Evolutionary conservation across 805 yeast genomes (phyloP), one percentile per base, ranked within the genome.

Genomic region (Diddensiella transvaalensis): DNA sequence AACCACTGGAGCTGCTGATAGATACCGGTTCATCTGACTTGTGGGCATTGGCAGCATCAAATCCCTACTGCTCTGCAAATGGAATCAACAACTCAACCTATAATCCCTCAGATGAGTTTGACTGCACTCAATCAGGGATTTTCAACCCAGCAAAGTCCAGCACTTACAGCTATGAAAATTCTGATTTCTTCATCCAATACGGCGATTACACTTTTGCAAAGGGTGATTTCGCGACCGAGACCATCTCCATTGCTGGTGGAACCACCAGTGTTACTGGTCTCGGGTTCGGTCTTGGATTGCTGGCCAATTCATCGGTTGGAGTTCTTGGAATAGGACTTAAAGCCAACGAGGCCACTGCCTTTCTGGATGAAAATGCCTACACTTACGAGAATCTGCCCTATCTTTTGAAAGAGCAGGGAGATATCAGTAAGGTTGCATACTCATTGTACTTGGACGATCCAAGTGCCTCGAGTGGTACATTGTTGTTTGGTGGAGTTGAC

Each of bases 21-120:
- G 90, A 83, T 59, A 83, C 88, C 1, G 90, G 89, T 1, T 82
- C 87, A 0, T 74, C 85, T 0, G 89, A 83, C 60, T 62, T 82
- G 41, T 82, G 85, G 85, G 77, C 81, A 21, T 67, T 50, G 32
- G 47, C 51, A 6, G 40, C 50, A 2, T 24, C 38, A 22, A 45
- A 55, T 40, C 44, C 47, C 2, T 40, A 40, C 32, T 53, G 56
- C 42, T 19, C 26, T 17, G 40, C 46, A 24, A 45, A 30, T 40
- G 44, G 43, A 5, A 42, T 38, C n/a, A 32, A 37, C 36, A 43
- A 39, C 19, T 42, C 5, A 3, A 46, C 48, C 10, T 38, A 36
- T 24, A 46, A 46, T 36, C 32, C 42, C 8, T 18, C 41, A 2
- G 36, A 37, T 17, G 47, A 51, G 43, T 48, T 53, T 42, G 49